Percentiles rank a stretch among this genome's conserved stretches.
Evolutionary conservation across 2,329 filamentous ascomycete species (phyloP).

Genomic region (Domatiomyces catenatus): DNA sequence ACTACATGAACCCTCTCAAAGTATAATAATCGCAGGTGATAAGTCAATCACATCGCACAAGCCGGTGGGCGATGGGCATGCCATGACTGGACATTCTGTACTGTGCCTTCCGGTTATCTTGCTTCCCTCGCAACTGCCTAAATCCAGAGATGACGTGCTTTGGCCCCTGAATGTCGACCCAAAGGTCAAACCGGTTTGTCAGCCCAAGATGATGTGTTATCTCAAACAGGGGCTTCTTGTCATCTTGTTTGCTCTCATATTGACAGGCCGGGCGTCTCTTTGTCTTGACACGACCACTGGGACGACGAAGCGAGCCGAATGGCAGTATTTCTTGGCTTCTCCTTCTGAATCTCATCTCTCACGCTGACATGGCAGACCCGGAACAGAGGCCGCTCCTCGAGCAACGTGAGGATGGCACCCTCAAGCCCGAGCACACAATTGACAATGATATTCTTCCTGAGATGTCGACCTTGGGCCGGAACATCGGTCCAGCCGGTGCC

Average conservation of each 20-base stretch:
- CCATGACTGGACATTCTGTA: neutral
- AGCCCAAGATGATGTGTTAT: neutral
- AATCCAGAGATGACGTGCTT: neutral
- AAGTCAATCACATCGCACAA: no score
- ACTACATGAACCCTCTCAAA: neutral
- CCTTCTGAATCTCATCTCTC: neutral
- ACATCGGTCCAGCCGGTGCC: constrained; percentile 46
- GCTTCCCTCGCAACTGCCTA: neutral
- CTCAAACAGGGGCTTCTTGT: neutral
- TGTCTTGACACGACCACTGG: neutral
- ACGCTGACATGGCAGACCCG: neutral
- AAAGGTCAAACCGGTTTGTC: neutral
- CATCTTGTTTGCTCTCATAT: neutral
- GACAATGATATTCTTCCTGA: constrained; percentile 47
- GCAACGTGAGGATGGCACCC: neutral
- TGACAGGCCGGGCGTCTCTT: neutral
- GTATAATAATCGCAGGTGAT: neutral
- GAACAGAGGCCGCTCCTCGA: neutral
- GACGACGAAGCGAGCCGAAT: neutral
- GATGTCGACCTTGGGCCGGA: constrained; percentile 42
- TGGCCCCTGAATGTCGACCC: neutral
- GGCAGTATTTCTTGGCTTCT: neutral
- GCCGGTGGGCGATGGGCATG: neutral
- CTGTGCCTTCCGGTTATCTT: neutral
- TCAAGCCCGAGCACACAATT: constrained; percentile 47